phyloP scores from a whole-genome alignment of 1,284 basidiomycete genomes.

The Kalmanozyma brasiliensis region DNA sequence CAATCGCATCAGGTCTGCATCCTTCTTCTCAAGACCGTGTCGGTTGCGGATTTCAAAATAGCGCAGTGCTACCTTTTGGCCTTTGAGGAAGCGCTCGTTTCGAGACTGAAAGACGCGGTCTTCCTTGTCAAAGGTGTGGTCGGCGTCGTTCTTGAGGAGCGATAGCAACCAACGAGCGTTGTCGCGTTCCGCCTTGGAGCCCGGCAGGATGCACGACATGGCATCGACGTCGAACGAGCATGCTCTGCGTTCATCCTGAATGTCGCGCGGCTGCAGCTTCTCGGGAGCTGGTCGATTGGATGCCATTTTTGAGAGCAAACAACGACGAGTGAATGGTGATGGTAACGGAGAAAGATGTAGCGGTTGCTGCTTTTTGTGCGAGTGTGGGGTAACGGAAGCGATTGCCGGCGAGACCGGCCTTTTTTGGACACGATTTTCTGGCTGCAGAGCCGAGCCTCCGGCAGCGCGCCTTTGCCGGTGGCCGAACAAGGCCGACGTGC shows the following conservation, averaged over 20 bases:
- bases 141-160: conserved; percentile 45
- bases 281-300: conserved; percentile 44
- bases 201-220: conserved; percentile 56
- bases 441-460: background rate
- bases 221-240: conserved; percentile 51
- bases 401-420: background rate
- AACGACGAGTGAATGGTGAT: background rate
- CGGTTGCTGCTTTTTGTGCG: background rate
- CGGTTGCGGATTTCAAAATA: conserved; percentile 57
- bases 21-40: conserved; percentile 54
- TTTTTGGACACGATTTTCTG: background rate
- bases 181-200: conserved; percentile 40
- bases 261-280: conserved; percentile 43
- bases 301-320: conserved; percentile 11
- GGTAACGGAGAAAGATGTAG: background rate
- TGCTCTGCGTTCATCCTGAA: conserved; percentile 37
- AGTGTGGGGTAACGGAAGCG: conserved; percentile 5
- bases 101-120: conserved; percentile 52
- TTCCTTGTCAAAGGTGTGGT: conserved; percentile 50
- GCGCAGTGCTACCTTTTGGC: conserved; percentile 48
- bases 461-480: conserved; percentile 11
- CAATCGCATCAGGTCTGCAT: conserved; percentile 50
- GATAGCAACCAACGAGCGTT: conserved; percentile 52
- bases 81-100: conserved; percentile 50
- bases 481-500: conserved; percentile 21